Evolutionary conservation across 257 asterid genomes (phyloP).

Genomic region (Ilex aquifolium): DNA sequence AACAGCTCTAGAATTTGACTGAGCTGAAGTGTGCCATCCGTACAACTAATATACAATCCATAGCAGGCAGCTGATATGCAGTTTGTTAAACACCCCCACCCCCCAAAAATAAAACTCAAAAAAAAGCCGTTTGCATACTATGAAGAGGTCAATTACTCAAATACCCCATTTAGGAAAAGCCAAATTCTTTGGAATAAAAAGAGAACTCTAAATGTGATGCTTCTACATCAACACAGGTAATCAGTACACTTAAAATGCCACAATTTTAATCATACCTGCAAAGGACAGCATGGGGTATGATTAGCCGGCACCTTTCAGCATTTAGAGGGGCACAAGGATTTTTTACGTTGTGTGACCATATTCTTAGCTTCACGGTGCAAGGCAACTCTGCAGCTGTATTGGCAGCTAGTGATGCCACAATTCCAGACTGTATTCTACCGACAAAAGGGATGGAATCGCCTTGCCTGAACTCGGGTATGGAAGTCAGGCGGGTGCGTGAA

Average conservation of each 20-base stretch:
- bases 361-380: slow-evolving; percentile 4
- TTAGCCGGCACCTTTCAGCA: background rate
- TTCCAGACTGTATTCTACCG: slow-evolving; percentile 7
- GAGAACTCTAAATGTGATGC: no score
- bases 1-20: no score
- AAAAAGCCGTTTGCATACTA: no score
- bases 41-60: no score
- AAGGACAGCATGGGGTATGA: slow-evolving; percentile 1
- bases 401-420: slow-evolving; percentile 5
- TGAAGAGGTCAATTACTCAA: no score
- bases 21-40: no score
- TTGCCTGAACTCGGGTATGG: background rate
- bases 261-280: background rate
- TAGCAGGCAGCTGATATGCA: no score
- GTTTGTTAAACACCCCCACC: no score
- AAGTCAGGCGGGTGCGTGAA: background rate
- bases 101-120: no score
- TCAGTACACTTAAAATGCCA: background rate
- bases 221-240: background rate
- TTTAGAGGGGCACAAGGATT: background rate
- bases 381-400: slow-evolving; percentile 9
- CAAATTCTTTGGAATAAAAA: no score
- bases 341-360: background rate
- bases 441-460: slow-evolving; percentile 8
- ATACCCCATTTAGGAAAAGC: no score